A percentile compares a stretch with the other conserved stretches of the same genome.
Conservation (phyloP, 192 early-diverging fungal species). For the Thoreauomyces humboldtii region DNA sequence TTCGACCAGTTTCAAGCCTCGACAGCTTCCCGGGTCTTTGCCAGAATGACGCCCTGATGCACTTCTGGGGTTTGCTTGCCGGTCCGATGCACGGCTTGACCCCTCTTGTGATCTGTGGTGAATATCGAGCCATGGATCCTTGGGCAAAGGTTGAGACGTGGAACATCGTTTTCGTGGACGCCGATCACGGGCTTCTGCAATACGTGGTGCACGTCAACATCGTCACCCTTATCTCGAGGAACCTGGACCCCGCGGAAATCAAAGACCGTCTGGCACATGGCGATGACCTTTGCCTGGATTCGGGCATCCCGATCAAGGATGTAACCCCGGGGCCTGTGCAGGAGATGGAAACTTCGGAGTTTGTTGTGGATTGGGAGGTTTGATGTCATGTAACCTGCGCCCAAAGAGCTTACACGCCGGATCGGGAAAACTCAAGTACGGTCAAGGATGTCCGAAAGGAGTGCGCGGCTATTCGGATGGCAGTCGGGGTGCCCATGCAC, state of each 20-base stretch:
- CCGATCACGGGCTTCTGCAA: not conserved
- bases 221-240: not conserved
- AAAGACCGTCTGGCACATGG: not conserved
- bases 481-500: conserved; percentile 44
- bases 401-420: conserved; percentile 24
- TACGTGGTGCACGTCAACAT: not conserved
- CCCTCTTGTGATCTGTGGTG: not conserved
- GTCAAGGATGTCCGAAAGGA: conserved; percentile 32
- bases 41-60: not conserved
- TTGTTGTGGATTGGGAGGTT: conserved; percentile 32
- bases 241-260: not conserved
- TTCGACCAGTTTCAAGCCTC: not conserved
- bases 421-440: conserved; percentile 48
- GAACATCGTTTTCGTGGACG: not conserved
- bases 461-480: conserved; percentile 18
- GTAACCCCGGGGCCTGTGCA: not conserved
- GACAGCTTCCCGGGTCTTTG: too few relatives aligned
- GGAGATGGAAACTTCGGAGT: not conserved
- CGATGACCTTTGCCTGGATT: conserved; percentile 39
- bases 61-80: not conserved
- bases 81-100: not conserved
- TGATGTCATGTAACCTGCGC: conserved; percentile 45
- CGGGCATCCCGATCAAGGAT: conserved; percentile 21
- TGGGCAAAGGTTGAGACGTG: not conserved
- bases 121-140: not conserved